Evolutionary conservation across 2,329 filamentous ascomycete species (phyloP), one percentile per base, ranked within the genome.

Genomic region (Ceratocystis cacaofunesta): DNA sequence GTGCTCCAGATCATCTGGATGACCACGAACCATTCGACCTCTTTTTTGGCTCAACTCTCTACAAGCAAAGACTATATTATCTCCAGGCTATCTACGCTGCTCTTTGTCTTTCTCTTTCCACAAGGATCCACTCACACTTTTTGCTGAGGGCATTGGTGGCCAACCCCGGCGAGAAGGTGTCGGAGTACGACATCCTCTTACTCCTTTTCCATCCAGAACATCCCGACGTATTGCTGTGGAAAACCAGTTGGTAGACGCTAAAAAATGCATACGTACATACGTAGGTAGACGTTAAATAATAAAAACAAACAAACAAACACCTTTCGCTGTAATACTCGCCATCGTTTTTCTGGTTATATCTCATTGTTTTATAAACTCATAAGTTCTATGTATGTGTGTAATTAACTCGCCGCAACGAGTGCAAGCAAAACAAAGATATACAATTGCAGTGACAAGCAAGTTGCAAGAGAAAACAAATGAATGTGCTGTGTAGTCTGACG

Each of bases 1-100:
- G 67, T 68, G 67, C 65, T 67, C 67, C 65, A 65, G 65, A 55
- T 46, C 36, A 67, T 43, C 65, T 65, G 67, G 67, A 63, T 61
- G 52, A 67, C 60, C 64, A 7, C 32, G 62, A 65, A 50, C 52
- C 28, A n/a, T 44, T 7, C 44, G 50, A 41, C 32, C n/a, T 46
- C 8, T 28, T 50, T 67, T 64, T 64, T 41, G 28, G 12, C 52
- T 41, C 25, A 6, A 4, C 22, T 3, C 15, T 25, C 48, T 28
- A 28, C 28, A 28, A 28, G 7, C 32, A 36, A 36, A 10, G 32
- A 36, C 8, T 36, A 7, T 32, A 8, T 8, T 8, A 36, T 10
- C 10, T 10, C 8, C 32, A 36, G 22, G 22, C 22, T 25, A 25
- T 25, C 22, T 12, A 4, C 44, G 6, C 19, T 19, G 7, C 44